Conservation (phyloP, 345 rosid species). For the Diplotaxis tenuifolia region DNA sequence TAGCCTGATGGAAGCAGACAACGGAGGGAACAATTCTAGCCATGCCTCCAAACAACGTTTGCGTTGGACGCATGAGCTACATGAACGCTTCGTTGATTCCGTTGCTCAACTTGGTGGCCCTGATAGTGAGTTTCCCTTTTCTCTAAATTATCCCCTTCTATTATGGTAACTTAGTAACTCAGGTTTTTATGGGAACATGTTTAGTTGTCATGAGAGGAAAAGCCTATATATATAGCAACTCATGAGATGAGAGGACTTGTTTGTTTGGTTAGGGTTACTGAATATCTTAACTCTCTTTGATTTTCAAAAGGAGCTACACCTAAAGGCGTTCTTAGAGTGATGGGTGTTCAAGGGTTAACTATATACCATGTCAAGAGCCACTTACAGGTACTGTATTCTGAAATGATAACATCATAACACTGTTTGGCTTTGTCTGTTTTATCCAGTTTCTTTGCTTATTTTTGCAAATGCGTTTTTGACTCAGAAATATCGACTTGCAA, state of each 20-base stretch:
- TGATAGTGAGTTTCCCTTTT: constrained; percentile 66
- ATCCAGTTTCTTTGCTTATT: too few relatives aligned
- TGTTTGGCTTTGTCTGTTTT: constrained; percentile 3
- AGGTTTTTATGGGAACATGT: neutral
- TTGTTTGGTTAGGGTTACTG: constrained; percentile 9
- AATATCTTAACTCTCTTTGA: neutral
- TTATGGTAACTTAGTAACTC: neutral
- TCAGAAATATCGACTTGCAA: constrained; percentile 96
- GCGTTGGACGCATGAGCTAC: constrained; percentile 99
- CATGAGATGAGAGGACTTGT: too few relatives aligned
- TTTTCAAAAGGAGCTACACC: constrained; percentile 83
- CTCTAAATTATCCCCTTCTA: neutral
- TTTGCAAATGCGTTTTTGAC: constrained; percentile 27
- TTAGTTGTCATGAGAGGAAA: too few relatives aligned
- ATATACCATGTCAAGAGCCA: constrained; percentile 99
- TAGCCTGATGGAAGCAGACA: constrained; percentile 67
- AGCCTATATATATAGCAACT: too few relatives aligned
- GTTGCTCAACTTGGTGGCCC: constrained; percentile 99
- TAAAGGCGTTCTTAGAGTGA: constrained; percentile 96
- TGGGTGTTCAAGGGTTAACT: constrained; percentile 97
- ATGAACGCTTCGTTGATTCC: constrained; percentile 98
- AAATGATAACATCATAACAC: neutral
- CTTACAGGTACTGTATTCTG: constrained; percentile 75
- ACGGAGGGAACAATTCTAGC: constrained; percentile 68
- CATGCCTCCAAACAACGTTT: constrained; percentile 94